These are phyloP conservation scores for Cryptococcus hybrid DNA, from an alignment of 1,284 basidiomycete species.

Conservation along the genomic window DNA sequence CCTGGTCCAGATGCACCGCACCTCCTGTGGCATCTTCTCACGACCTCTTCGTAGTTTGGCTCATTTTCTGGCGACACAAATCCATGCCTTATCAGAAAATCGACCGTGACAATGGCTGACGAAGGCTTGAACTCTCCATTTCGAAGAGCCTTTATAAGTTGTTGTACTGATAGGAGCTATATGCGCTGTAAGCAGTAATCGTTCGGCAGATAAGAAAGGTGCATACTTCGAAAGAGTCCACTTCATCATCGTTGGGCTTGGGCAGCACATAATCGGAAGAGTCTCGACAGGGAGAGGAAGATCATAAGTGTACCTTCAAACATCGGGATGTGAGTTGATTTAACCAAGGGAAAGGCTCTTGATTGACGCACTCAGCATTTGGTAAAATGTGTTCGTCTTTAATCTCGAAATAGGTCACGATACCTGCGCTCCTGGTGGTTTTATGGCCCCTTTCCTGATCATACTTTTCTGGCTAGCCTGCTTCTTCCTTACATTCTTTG, in stretches of 20 bases:
- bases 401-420: constrained; percentile 54
- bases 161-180: constrained; percentile 30
- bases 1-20: constrained; percentile 24
- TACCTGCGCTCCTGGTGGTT: constrained; percentile 11
- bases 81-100: constrained; percentile 56
- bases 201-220: background rate
- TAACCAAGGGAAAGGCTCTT: background rate
- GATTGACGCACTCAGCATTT: constrained; percentile 13
- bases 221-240: constrained; percentile 66
- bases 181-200: background rate
- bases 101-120: constrained; percentile 55
- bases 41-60: constrained; percentile 36
- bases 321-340: background rate
- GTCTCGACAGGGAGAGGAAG: constrained; percentile 60
- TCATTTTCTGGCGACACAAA: constrained; percentile 54
- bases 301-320: constrained; percentile 65
- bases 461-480: constrained; percentile 65
- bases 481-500: constrained; percentile 90
- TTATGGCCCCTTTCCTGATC: constrained; percentile 50
- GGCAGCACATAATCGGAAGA: constrained; percentile 55
- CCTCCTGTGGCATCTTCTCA: constrained; percentile 28
- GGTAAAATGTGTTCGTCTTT: constrained; percentile 77
- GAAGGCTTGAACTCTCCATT: constrained; percentile 55
- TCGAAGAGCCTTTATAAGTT: constrained; percentile 48
- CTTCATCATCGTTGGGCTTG: constrained; percentile 81